phyloP scores from a whole-genome alignment of 2,329 filamentous ascomycete genomes.

The Penicillium palitans region DNA sequence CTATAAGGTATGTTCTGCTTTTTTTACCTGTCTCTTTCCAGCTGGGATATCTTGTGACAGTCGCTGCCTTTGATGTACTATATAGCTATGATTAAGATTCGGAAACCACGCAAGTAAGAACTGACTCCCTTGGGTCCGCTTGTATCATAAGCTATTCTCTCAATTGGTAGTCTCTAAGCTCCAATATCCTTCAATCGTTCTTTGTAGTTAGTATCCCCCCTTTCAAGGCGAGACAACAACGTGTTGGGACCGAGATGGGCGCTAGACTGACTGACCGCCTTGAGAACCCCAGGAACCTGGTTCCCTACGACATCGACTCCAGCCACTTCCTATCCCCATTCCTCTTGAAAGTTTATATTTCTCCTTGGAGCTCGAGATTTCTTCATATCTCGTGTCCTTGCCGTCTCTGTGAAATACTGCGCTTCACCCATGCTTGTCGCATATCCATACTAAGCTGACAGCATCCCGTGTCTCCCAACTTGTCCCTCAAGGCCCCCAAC shows the following conservation, averaged over 20 bases:
- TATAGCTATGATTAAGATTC: background rate
- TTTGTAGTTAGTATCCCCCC: background rate
- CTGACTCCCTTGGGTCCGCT: too few species aligned
- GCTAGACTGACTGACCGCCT: slow-evolving; percentile 28
- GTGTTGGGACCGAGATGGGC: slow-evolving; percentile 12
- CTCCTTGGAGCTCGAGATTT: slow-evolving; percentile 6
- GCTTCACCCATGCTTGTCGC: slow-evolving; percentile 33
- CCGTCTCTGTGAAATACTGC: slow-evolving; percentile 16
- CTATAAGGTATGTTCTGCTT: background rate
- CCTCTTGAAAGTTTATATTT: slow-evolving; percentile 3
- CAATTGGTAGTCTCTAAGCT: background rate
- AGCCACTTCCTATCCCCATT: slow-evolving; percentile 24
- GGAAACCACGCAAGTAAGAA: background rate
- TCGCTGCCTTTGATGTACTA: background rate
- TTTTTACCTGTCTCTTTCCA: background rate
- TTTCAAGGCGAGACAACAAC: background rate
- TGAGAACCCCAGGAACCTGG: slow-evolving; percentile 13
- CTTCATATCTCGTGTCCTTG: slow-evolving; percentile 1
- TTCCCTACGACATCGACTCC: slow-evolving; percentile 27
- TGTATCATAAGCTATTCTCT: background rate
- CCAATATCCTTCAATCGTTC: background rate
- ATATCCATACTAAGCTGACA: slow-evolving; percentile 27
- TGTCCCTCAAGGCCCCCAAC: slow-evolving; percentile 21
- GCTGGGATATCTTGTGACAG: background rate
- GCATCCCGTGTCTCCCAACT: slow-evolving; percentile 21